Percentiles rank a stretch among this genome's conserved stretches.
Conservation (phyloP, 192 early-diverging fungal genomes). For the Linnemannia zychae region DNA sequence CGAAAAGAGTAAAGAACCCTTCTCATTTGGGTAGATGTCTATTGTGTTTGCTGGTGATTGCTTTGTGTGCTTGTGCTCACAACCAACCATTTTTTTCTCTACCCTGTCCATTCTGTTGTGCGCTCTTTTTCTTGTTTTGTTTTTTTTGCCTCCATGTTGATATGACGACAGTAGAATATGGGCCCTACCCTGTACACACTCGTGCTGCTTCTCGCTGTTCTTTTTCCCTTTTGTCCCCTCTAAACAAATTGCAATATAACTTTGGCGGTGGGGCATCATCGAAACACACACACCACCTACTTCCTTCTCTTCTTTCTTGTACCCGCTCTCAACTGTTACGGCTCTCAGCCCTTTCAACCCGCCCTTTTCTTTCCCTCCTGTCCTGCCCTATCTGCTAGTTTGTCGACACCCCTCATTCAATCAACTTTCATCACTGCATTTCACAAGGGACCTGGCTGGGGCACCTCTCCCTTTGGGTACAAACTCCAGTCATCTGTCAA, state of each 20-base stretch:
- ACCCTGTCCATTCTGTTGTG: no score
- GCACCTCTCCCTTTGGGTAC: not conserved
- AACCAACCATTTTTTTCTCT: not conserved
- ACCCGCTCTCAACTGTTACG: constrained; percentile 1
- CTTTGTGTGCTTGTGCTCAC: not conserved
- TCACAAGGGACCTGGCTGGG: not conserved
- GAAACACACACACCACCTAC: constrained; percentile 1
- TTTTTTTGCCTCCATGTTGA: not conserved
- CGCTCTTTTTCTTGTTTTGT: not conserved
- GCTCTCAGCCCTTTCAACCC: not conserved
- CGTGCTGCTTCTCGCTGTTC: constrained; percentile 1
- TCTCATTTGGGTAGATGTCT: not conserved
- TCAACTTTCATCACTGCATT: not conserved
- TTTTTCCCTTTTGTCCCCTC: not conserved
- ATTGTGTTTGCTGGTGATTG: no score
- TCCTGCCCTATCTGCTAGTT: no score
- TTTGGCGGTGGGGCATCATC: constrained; percentile 7
- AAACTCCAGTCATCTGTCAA: not conserved
- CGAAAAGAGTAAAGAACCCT: not conserved
- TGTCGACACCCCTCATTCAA: not conserved
- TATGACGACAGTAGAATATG: not conserved
- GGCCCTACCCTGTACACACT: not conserved
- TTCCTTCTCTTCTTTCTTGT: not conserved
- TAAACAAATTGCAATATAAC: constrained; percentile 4
- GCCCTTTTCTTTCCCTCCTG: not conserved